Percentiles rank a stretch among this genome's conserved stretches.
Conservation (phyloP, 2,329 filamentous ascomycete species). For the Aureobasidium sp. region DNA sequence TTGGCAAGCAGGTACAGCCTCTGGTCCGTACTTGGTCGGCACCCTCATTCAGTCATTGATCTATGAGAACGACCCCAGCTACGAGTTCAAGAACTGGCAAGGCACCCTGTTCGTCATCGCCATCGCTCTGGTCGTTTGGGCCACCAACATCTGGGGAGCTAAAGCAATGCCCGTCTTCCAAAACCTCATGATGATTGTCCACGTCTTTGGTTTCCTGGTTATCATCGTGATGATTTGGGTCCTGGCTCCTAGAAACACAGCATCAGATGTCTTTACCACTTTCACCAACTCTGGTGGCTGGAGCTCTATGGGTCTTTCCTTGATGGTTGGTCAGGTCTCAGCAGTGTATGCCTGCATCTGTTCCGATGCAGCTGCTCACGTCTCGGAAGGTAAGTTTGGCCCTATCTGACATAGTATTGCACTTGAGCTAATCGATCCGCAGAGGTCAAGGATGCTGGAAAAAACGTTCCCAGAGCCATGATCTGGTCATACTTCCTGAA, state of each 20-base stretch:
- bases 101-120: constrained; percentile 41
- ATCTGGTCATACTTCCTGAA: constrained; percentile 32
- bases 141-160: constrained; percentile 32
- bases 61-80: constrained; percentile 24
- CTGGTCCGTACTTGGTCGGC: constrained; percentile 26
- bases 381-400: neutral
- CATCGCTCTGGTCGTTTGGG: constrained; percentile 37
- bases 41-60: constrained; percentile 31
- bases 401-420: too few relatives aligned
- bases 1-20: constrained; percentile 29
- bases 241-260: constrained; percentile 32
- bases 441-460: constrained; percentile 34
- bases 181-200: constrained; percentile 33
- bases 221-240: constrained; percentile 41
- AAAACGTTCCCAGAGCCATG: constrained; percentile 34
- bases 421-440: constrained; percentile 17
- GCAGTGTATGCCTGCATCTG: constrained; percentile 11
- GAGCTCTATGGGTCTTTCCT: constrained; percentile 35
- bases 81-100: constrained; percentile 34
- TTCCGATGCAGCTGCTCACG: constrained; percentile 4
- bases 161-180: constrained; percentile 30
- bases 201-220: constrained; percentile 45
- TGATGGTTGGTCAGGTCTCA: constrained; percentile 30
- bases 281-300: constrained; percentile 41
- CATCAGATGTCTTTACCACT: constrained; percentile 36